A percentile compares a stretch with the other conserved stretches of the same genome.
phyloP scores from a whole-genome alignment of 306 rosid species.

The Prunus armeniaca region DNA sequence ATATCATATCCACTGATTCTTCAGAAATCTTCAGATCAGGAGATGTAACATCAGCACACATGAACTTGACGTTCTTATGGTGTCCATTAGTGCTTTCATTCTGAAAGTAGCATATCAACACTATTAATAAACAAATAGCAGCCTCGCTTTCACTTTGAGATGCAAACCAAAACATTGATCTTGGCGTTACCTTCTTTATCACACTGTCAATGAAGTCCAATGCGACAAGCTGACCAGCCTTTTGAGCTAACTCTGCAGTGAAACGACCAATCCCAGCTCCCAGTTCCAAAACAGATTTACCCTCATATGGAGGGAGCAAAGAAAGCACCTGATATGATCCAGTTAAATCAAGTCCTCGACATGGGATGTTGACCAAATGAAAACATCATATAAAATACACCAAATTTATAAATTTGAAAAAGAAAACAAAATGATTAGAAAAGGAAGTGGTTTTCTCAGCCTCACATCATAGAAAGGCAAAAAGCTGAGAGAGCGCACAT shows the following conservation, averaged over 20 bases:
- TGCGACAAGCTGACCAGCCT: conserved; percentile 80
- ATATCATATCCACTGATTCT: conserved; percentile 69
- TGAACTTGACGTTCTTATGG: conserved; percentile 71
- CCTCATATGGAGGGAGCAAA: conserved; percentile 68
- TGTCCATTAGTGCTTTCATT: conserved; percentile 79
- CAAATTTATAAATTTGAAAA: no score
- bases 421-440: no score
- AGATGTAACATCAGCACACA: conserved; percentile 95
- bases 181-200: conserved; percentile 63
- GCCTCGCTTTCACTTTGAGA: conserved; percentile 1
- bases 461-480: background rate
- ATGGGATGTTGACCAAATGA: background rate
- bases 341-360: background rate
- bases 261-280: conserved; percentile 99
- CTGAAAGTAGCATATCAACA: conserved; percentile 34
- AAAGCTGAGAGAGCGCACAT: background rate
- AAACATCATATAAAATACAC: background rate
- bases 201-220: conserved; percentile 88
- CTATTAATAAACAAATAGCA: background rate
- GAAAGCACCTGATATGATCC: conserved; percentile 57
- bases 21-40: conserved; percentile 56
- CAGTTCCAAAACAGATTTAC: conserved; percentile 77
- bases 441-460: background rate
- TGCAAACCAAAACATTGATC: conserved; percentile 3
- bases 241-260: conserved; percentile 77